phyloP scores from a whole-genome alignment of 768 basidiomycete species.

The Trichaptum fuscoviolaceum region DNA sequence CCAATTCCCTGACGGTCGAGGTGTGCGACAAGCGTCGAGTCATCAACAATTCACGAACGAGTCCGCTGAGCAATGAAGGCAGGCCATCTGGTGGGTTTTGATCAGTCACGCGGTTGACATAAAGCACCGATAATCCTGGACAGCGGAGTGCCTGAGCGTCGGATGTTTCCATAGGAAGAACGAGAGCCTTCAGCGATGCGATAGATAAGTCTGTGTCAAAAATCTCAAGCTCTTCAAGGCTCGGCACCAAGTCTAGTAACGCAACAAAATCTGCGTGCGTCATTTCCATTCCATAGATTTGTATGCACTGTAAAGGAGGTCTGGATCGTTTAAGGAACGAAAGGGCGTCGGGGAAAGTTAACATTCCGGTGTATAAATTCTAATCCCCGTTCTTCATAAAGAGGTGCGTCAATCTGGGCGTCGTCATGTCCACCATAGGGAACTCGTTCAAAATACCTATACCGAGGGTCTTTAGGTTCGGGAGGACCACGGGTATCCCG shows the following conservation, averaged over 20 bases:
- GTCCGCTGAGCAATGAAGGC: too few relatives aligned
- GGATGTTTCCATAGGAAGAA: background rate
- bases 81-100: background rate
- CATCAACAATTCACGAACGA: too few relatives aligned
- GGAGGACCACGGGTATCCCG: background rate
- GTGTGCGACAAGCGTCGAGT: too few relatives aligned
- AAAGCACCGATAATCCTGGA: background rate
- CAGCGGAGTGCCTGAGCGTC: background rate
- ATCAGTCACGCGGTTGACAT: background rate
- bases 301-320: background rate
- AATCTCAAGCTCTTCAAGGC: background rate
- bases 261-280: background rate
- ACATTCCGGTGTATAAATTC: too few relatives aligned
- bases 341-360: too few relatives aligned
- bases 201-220: background rate
- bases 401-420: background rate
- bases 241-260: background rate
- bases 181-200: background rate
- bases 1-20: too few relatives aligned
- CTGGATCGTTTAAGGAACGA: background rate
- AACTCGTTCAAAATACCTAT: background rate
- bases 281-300: background rate
- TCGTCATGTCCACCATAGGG: background rate
- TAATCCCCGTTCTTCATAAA: too few relatives aligned
- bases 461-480: background rate